These are phyloP conservation scores for Barbatosphaeria neglecta DNA, from an alignment of 495 filamentous ascomycete genomes.

Conservation along the genomic window DNA sequence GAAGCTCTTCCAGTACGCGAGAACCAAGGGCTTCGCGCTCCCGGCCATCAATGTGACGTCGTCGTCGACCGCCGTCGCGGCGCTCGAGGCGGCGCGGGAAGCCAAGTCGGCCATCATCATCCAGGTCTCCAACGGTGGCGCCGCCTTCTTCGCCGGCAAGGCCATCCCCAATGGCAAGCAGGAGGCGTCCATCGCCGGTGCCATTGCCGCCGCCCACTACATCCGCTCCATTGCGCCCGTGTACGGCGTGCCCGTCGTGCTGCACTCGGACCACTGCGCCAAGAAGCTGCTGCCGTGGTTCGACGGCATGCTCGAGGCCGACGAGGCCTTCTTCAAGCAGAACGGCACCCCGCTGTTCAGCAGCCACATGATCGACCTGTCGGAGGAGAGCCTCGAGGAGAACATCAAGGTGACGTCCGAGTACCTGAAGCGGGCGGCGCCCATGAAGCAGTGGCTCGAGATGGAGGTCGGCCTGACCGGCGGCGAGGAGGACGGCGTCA, in stretches of 20 bases:
- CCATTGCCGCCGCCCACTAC: slow-evolving; percentile 84
- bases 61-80: slow-evolving; percentile 74
- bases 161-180: slow-evolving; percentile 80
- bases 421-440: slow-evolving; percentile 82
- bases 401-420: slow-evolving; percentile 86
- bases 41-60: slow-evolving; percentile 94
- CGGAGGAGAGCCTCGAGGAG: slow-evolving; percentile 73
- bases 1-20: slow-evolving; percentile 75
- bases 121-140: slow-evolving; percentile 86
- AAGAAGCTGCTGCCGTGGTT: slow-evolving; percentile 91
- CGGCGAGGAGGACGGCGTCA: slow-evolving; percentile 90
- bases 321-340: slow-evolving; percentile 86
- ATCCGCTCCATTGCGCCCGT: slow-evolving; percentile 76
- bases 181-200: slow-evolving; percentile 75
- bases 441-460: slow-evolving; percentile 98
- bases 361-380: slow-evolving; percentile 94
- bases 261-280: slow-evolving; percentile 79
- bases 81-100: slow-evolving; percentile 89
- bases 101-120: slow-evolving; percentile 78
- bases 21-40: slow-evolving; percentile 77
- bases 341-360: slow-evolving; percentile 90
- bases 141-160: slow-evolving; percentile 92
- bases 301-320: slow-evolving; percentile 85
- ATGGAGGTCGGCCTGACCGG: slow-evolving; percentile 96
- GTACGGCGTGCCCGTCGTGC: slow-evolving; percentile 84